Evolutionary conservation across 345 rosid genomes (phyloP), one percentile per base, ranked within the genome.

Genomic region (Trapa incisa): DNA sequence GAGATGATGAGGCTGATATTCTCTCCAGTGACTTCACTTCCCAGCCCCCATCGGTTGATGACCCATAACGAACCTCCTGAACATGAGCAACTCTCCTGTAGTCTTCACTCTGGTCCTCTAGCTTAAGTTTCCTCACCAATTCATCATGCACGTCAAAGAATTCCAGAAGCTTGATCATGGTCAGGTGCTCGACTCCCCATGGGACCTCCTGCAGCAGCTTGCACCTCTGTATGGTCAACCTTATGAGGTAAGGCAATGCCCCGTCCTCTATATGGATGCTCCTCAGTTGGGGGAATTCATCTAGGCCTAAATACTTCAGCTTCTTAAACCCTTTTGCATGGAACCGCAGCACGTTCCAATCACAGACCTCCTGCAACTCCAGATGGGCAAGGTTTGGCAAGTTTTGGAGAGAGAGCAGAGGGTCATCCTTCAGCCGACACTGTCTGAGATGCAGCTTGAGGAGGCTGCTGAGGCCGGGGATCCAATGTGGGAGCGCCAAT

Each of bases 311-410:
- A 33, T 50, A n/a, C 74, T 70, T 76, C 5, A 81, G 78, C 65
- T 72, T 75, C 72, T 58, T 35, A 54, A 76, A 81, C 14, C 85
- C 77, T 17, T 75, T 68, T 5, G 67, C 71, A 47, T 39, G 63
- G 37, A 76, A 78, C 5, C 29, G 32, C 36, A 76, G 15, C 1
- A 33, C 48, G n/a, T 73, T 56, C 45, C 85, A 80, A 2, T 66
- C 72, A 3, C 69, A 73, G 5, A 64, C 85, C 29, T 81, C 70
- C 37, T 48, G 54, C 35, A 81, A 48, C 48, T 74, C 82, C 12
- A 79, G 80, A 71, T 74, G 74, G 1, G 66, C 33, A 2, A 81
- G 75, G 53, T 75, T 80, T n/a, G 77, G 81, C 69, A 80, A 48
- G 32, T 36, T 45, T 68, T 73, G 77, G 29, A 80, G 79, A n/a